Evolutionary conservation across 176 grass and related monocot species (phyloP), one percentile per base, ranked within the genome.

Genomic region (Microstegium vimineum): DNA sequence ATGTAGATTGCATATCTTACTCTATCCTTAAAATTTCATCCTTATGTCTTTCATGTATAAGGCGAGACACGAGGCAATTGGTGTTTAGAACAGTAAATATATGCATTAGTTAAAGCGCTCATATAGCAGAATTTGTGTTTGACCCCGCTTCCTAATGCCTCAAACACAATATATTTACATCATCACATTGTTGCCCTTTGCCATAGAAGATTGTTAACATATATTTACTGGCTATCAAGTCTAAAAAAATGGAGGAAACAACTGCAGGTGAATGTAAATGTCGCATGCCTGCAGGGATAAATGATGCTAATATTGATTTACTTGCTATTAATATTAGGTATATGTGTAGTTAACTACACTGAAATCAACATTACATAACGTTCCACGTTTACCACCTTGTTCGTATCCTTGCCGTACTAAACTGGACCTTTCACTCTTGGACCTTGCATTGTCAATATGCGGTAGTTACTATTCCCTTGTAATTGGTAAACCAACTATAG

Each of bases 241-340:
- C 4, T 45, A 3, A 43, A 41, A 42, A 11, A 77, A 63, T 31
- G 15, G 51, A 71, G 51, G 68, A 36, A 26, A 64, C 45, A 45
- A 0, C 16, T 71, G 1, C 5, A 36, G 0, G 17, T 71, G 23
- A 25, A 22, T 77, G 16, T 20, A 45, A 13, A 32, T 22, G 37
- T 17, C 36, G 6, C 43, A 60, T 82, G 64, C 18, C 16, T 69
- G 9, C 30, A 40, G 60, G 62, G 15, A 76, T 15, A 79, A 69
- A 81, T 52, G 5, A 15, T 81, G 52, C 10, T 81, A 74, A 37
- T 79, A 10, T 76, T 41, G 27, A 70, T 81, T 59, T 9, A 27
- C 54, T 66, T 71, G 28, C 32, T 67, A 73, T 74, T 42, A 20
- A 43, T 23, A 25, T 22, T 76, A 7, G 9, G 4, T 25, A 45